Percentiles rank a stretch among this genome's conserved stretches.
Evolutionary conservation across 495 filamentous ascomycete genomes (phyloP).

Genomic region (Cryomyces minteri): DNA sequence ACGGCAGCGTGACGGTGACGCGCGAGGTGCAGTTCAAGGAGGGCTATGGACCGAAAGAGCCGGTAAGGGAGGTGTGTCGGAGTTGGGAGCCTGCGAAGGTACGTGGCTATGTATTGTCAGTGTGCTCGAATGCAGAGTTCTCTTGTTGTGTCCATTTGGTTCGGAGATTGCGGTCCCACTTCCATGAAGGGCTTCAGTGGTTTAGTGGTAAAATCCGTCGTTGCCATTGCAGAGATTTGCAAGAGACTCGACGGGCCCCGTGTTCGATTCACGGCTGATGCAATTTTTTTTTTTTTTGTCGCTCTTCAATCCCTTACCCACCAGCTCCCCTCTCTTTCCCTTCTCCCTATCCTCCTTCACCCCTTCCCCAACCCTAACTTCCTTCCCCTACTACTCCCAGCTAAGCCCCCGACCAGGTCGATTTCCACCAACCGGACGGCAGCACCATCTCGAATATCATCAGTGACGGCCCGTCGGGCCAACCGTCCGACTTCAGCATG

Average conservation of each 20-base stretch:
- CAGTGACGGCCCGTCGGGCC: constrained; percentile 24
- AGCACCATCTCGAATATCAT: constrained; percentile 29
- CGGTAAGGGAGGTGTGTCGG: constrained; percentile 7
- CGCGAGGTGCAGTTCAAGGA: constrained; percentile 5
- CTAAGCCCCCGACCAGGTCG: constrained; percentile 7
- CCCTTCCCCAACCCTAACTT: too few species aligned
- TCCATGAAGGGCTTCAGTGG: too few species aligned
- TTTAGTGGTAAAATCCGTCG: too few species aligned
- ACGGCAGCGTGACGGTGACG: constrained; percentile 9
- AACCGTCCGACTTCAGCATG: constrained; percentile 25
- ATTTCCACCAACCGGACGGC: constrained; percentile 16
- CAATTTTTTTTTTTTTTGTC: not conserved
- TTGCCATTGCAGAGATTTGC: too few species aligned
- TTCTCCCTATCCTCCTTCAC: too few species aligned
- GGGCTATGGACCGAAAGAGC: not conserved
- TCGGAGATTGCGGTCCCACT: too few species aligned
- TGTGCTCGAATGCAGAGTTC: not conserved
- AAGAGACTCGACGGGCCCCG: not conserved
- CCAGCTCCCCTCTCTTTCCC: too few species aligned
- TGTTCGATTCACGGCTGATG: constrained; percentile 4
- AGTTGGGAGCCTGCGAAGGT: constrained; percentile 13
- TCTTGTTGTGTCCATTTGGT: too few species aligned
- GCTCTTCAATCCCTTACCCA: too few species aligned
- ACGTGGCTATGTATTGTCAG: not conserved
- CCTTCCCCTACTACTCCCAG: too few species aligned